Base-by-base conservation (phyloP, 1,139 yeast species). In the Zygoascus meyerae region DNA sequence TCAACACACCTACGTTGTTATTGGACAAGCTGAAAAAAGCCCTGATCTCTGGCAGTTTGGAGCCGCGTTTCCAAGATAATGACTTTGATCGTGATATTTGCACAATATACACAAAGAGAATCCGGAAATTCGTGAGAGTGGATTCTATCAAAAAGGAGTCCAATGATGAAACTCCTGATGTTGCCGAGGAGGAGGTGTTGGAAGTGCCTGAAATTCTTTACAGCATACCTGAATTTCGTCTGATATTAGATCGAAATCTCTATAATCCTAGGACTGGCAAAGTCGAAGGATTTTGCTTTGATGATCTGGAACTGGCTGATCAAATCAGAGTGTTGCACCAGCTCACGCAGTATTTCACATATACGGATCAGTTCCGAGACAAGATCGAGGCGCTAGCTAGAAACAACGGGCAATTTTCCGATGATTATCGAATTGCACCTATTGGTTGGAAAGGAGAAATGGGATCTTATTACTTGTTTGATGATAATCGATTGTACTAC, bases 401-500 rank as follows among this genome's bases (percentile, higher is more conserved):
- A 14, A 15, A 28, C 15, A 29, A 28, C 8, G 44, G 34, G 11
- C 41, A 42, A 15, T 45, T 45, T n/a, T 45, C 47, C 11, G 59
- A 57, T 12, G 56, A 56, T 30, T 52, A 52, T 35, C 56, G 69
- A 3, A 55, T 66, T n/a, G 57, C 56, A 26, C 69, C 69, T 0
- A 55, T 64, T 11, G 70, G 69, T 16, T 58, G 55, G 55, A 51
- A 50, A n/a, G 61, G 57, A 5, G 55, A 58, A 6, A 55, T 55
- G 44, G 64, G 62, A 34, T 48, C 56, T 6, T 67, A 63, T 47
- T 66, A 54, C 42, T 51, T 66, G 21, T 56, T 66, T 16, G 71
- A 65, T 45, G 70, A 66, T 51, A 65, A 65, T 36, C 52, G 70
- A 11, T 51, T 67, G 9, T 66, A 65, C 49, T 47, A 49, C 35